phyloP scores from a whole-genome alignment of 768 basidiomycete genomes.

The Tricholoma matsutake region DNA sequence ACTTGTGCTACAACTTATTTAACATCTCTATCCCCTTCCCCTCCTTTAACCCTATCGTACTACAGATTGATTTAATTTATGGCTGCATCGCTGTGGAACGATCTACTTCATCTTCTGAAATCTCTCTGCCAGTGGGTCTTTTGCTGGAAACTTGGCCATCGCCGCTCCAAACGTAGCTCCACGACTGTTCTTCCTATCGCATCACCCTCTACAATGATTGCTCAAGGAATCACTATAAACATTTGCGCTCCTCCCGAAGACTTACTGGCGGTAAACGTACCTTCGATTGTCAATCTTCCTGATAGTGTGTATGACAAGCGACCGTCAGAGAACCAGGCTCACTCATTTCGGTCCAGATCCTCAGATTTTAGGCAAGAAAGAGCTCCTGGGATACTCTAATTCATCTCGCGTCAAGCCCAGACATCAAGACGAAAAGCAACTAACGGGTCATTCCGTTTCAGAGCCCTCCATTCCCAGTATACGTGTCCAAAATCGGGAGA shows the following conservation, averaged over 20 bases:
- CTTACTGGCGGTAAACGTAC: background rate
- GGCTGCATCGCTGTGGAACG: background rate
- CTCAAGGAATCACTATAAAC: background rate
- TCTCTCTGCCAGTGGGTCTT: background rate
- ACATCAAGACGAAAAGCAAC: background rate
- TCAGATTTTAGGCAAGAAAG: background rate
- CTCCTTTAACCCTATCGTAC: conserved; percentile 1
- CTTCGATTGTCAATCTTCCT: background rate
- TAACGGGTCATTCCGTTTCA: background rate
- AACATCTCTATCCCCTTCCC: background rate
- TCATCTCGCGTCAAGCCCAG: background rate
- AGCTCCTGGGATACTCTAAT: background rate
- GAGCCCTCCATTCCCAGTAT: background rate
- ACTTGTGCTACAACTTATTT: background rate
- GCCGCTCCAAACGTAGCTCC: background rate
- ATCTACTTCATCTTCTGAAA: background rate
- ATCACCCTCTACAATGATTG: background rate
- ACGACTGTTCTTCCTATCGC: background rate
- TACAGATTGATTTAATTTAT: background rate
- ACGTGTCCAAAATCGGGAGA: background rate
- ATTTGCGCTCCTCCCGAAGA: background rate
- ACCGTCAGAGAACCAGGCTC: background rate
- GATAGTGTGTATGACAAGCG: background rate
- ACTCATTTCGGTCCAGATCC: background rate
- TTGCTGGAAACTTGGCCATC: background rate